Evolutionary conservation across 768 basidiomycete genomes (phyloP), one percentile per base, ranked within the genome.

Genomic region (Mycena amicta): DNA sequence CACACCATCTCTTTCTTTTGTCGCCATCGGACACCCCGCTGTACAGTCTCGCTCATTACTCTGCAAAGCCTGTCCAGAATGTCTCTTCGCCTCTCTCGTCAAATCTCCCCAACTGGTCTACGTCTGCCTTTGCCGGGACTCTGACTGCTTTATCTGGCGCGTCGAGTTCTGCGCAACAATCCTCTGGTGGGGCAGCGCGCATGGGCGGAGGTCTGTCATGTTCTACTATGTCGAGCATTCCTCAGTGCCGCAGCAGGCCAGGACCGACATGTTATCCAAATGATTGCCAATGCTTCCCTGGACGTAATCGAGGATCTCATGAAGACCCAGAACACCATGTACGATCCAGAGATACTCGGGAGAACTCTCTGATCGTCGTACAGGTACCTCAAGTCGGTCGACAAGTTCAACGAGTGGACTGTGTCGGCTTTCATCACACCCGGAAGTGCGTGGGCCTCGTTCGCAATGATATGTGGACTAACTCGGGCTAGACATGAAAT

Each of bases 401-500:
- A 99, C 81, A 93, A 90, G 77, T 97, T 98, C 76, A 98, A 98
- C 69, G 97, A 98, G 71, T 99, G 97, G 97, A 95, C 87, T 2
- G 88, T 98, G 20, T 98, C 97, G 16, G 94, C 92, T 28, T 98
- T 98, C 75, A 80, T 98, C 20, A 98, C 97, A 0, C 88, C 95
- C 1, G 92, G 90, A 60, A 97, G 96, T 98, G 75, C 78, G 94
- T 65, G 55, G 22, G 43, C 39, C 30, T 27, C 37, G 41, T 39
- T 27, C n/a, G n/a, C n/a, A n/a, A n/a, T n/a, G n/a, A n/a, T n/a
- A n/a, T n/a, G n/a, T n/a, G n/a, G n/a, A n/a, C 67, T 68, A 60
- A 70, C 62, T 70, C 50, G 62, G 20, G 43, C 52, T 70, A 98
- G 97, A 95, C 71, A 92, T 93, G 77, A 98, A 98, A 74, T 92